Conservation (phyloP, 1,284 basidiomycete species). For the Cystobasidium sp. region DNA sequence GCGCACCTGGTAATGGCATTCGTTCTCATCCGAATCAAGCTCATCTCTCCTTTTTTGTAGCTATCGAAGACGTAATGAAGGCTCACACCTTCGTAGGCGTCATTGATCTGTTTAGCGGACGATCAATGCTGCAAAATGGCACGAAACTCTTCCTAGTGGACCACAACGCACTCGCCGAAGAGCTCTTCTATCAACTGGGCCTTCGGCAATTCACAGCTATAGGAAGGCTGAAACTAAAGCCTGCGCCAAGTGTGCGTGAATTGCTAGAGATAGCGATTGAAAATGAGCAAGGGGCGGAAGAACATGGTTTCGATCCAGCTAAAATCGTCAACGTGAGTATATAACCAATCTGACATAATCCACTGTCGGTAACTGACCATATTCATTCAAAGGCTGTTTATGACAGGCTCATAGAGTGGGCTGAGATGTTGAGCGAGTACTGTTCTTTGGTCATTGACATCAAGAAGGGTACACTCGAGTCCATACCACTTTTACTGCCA, state of each 20-base stretch:
- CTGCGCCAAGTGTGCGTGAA: constrained; percentile 72
- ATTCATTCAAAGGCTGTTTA: constrained; percentile 41
- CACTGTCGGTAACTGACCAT: not conserved
- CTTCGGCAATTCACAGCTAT: constrained; percentile 89
- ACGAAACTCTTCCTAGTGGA: constrained; percentile 89
- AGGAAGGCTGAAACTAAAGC: constrained; percentile 75
- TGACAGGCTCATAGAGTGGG: constrained; percentile 59
- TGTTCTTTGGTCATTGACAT: constrained; percentile 75
- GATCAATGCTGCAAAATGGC: constrained; percentile 83
- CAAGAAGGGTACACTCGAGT: constrained; percentile 68
- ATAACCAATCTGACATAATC: not conserved
- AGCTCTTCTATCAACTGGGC: constrained; percentile 92
- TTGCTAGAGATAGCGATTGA: constrained; percentile 80
- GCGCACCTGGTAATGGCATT: constrained; percentile 53
- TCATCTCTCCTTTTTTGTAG: constrained; percentile 60
- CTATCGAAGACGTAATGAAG: constrained; percentile 76
- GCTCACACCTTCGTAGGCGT: constrained; percentile 93
- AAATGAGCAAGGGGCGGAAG: constrained; percentile 62
- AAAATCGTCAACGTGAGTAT: constrained; percentile 72
- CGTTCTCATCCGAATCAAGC: constrained; percentile 24
- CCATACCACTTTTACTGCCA: constrained; percentile 77
- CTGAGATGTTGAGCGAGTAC: constrained; percentile 91
- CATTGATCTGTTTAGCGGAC: constrained; percentile 73
- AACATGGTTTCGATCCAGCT: constrained; percentile 55
- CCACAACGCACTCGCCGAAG: constrained; percentile 77